A percentile compares a stretch with the other conserved stretches of the same genome.
Conservation (phyloP, 768 basidiomycete species). For the Auricularia auricula-judae region DNA sequence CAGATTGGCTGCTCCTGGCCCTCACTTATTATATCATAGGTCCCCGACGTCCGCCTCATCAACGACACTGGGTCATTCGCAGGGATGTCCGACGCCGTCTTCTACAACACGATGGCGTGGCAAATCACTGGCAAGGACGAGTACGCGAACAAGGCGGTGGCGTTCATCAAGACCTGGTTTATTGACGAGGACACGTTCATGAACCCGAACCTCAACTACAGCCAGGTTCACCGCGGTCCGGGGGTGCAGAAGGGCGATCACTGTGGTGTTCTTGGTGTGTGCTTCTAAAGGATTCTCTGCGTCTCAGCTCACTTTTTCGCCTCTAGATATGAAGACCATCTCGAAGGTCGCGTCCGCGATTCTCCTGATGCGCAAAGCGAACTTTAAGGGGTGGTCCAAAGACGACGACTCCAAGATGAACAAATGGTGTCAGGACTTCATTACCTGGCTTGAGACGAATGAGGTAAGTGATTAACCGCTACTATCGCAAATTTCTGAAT, state of each 20-base stretch:
- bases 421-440: conserved; percentile 13
- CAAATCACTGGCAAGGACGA: conserved; percentile 28
- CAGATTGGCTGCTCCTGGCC: conserved; percentile 30
- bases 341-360: conserved; percentile 15
- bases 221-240: conserved; percentile 30
- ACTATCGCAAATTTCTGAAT: too few species aligned
- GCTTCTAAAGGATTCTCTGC: too few species aligned
- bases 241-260: conserved; percentile 13
- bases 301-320: too few species aligned
- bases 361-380: conserved; percentile 11
- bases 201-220: conserved; percentile 55
- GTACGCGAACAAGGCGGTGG: conserved; percentile 34
- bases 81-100: conserved; percentile 44
- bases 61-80: conserved; percentile 46
- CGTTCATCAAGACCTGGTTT: conserved; percentile 40
- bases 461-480: background rate
- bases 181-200: conserved; percentile 43
- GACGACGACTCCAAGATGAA: conserved; percentile 12
- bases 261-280: conserved; percentile 18
- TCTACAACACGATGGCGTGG: conserved; percentile 52
- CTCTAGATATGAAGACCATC: background rate
- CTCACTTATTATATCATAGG: background rate
- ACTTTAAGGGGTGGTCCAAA: conserved; percentile 11
- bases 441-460: conserved; percentile 13
- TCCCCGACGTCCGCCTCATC: conserved; percentile 44